A percentile compares a stretch with the other conserved stretches of the same genome.
phyloP scores from a whole-genome alignment of 2,329 filamentous ascomycete genomes.

The Alternaria dauci region DNA sequence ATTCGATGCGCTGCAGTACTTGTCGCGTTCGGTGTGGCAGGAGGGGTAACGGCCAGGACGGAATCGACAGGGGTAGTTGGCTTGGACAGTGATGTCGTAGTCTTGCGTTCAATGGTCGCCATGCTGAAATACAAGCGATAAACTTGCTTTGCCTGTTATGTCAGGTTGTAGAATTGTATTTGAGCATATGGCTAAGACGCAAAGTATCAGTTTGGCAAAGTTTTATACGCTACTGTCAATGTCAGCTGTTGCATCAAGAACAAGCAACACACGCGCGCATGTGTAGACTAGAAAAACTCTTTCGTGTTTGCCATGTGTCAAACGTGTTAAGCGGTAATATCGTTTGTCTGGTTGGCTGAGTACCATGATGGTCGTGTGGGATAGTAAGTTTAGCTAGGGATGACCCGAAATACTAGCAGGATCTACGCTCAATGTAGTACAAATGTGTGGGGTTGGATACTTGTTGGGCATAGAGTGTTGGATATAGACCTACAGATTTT shows the following conservation, averaged over 20 bases:
- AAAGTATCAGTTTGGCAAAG: background rate
- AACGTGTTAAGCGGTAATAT: conserved; percentile 17
- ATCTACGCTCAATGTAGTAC: conserved; percentile 12
- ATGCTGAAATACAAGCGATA: background rate
- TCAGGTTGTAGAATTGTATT: background rate
- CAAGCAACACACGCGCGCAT: background rate
- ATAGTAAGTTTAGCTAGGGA: conserved; percentile 10
- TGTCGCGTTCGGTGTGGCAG: conserved; percentile 32
- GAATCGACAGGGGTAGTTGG: background rate
- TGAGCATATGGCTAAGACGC: background rate
- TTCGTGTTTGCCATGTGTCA: conserved; percentile 9
- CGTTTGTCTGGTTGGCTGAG: conserved; percentile 32
- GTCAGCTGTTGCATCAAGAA: background rate
- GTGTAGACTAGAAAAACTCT: conserved; percentile 16
- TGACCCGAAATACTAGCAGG: conserved; percentile 4
- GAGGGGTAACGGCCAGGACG: conserved; percentile 24
- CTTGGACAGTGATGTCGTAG: background rate
- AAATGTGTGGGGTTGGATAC: background rate
- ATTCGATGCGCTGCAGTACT: conserved; percentile 30
- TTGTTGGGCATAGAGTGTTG: background rate
- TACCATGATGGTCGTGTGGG: conserved; percentile 36
- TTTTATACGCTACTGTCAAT: conserved; percentile 4
- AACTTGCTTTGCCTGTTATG: background rate
- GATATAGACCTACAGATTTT: background rate
- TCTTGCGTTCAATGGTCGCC: background rate